These are phyloP conservation scores for Acer negundo DNA, from an alignment of 345 rosid genomes.

Conservation along the genomic window DNA sequence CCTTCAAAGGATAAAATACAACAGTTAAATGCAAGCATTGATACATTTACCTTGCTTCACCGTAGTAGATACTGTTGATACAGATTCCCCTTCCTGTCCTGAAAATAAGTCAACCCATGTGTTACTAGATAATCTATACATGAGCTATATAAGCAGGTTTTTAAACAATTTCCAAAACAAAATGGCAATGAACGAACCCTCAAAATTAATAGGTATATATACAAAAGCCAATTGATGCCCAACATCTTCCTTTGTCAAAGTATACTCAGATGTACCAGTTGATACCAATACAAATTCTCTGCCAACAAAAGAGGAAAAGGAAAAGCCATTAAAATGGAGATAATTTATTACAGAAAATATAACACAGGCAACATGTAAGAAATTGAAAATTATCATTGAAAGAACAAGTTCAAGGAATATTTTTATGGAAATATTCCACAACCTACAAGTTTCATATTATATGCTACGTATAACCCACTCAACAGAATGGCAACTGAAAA, in stretches of 20 bases:
- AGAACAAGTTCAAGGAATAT: not conserved
- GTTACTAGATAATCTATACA: conserved; percentile 13
- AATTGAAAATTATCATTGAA: not conserved
- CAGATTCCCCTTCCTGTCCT: conserved; percentile 89
- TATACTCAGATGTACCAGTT: conserved; percentile 81
- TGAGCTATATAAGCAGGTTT: conserved; percentile 16
- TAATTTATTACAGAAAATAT: not conserved
- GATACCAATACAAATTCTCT: conserved; percentile 64
- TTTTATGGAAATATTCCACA: not conserved
- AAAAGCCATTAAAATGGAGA: not conserved
- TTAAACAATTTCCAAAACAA: conserved; percentile 12
- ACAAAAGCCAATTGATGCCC: conserved; percentile 70
- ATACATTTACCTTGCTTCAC: conserved; percentile 77
- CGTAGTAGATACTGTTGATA: conserved; percentile 53
- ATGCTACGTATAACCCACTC: not conserved
- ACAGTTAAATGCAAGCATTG: conserved; percentile 14
- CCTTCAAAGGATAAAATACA: not conserved
- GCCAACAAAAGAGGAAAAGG: conserved; percentile 22
- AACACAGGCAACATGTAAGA: not conserved
- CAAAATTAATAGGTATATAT: conserved; percentile 88
- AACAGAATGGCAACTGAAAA: not conserved
- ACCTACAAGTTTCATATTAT: not conserved
- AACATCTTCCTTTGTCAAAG: conserved; percentile 84
- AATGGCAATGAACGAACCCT: conserved; percentile 54
- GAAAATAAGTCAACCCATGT: conserved; percentile 29